Evolutionary conservation across 257 asterid species (phyloP).

Genomic region (Nicotiana tabacum): DNA sequence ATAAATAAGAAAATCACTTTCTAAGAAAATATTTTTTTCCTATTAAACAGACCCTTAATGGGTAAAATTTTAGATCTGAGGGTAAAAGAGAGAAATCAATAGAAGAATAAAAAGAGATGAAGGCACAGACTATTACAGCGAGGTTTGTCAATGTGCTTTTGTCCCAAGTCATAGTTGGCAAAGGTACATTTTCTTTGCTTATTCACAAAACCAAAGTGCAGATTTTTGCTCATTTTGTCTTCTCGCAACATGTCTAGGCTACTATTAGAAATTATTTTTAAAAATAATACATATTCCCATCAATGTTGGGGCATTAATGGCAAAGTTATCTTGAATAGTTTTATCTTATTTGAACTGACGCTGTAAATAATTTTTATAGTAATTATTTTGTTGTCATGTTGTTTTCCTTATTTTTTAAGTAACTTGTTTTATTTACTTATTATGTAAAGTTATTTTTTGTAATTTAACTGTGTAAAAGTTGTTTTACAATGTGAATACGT

Average conservation of each 20-base stretch:
- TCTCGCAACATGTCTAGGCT: conserved; percentile 18
- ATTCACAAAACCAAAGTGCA: background rate
- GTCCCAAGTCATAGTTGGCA: conserved; percentile 20
- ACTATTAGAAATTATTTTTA: conserved; percentile 1
- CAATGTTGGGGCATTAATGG: conserved; percentile 11
- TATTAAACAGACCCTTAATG: too few species aligned
- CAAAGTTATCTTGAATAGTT: background rate
- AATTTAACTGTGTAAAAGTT: too few species aligned
- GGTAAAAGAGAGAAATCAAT: background rate
- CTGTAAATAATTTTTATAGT: background rate
- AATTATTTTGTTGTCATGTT: background rate
- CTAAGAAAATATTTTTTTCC: too few species aligned
- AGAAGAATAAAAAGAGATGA: conserved; percentile 15
- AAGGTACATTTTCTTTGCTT: conserved; percentile 23
- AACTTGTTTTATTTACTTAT: too few species aligned
- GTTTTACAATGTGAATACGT: too few species aligned
- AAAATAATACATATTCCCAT: background rate
- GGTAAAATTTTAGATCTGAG: background rate
- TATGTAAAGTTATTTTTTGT: too few species aligned
- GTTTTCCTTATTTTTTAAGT: background rate
- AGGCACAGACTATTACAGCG: background rate
- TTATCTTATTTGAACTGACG: background rate
- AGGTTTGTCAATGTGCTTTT: background rate
- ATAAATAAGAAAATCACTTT: too few species aligned
- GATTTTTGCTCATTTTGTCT: conserved; percentile 17